These are phyloP conservation scores for Clarireedia paspali DNA, from an alignment of 2,329 filamentous ascomycete species.

Conservation along the genomic window DNA sequence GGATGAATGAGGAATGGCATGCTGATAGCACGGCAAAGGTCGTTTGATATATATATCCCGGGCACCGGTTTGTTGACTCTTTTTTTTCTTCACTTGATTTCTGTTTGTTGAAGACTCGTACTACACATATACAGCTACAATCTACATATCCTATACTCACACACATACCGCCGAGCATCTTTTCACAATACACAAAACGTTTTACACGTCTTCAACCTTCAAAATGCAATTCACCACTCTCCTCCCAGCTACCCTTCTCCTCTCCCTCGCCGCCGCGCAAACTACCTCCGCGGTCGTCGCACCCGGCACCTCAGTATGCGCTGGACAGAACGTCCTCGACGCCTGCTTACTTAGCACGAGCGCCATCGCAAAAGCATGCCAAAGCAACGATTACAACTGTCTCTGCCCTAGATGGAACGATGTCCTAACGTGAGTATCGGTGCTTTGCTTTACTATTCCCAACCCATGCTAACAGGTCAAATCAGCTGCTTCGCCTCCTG, in stretches of 20 bases:
- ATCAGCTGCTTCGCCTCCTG: conserved; percentile 57
- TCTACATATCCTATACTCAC: too few relatives aligned
- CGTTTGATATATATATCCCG: not conserved
- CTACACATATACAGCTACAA: not conserved
- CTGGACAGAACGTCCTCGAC: conserved; percentile 33
- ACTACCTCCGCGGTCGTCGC: conserved; percentile 15
- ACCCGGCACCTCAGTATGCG: conserved; percentile 20
- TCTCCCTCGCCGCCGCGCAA: conserved; percentile 25
- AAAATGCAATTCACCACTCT: conserved; percentile 13
- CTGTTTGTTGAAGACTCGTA: not conserved
- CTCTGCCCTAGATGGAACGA: conserved; percentile 48
- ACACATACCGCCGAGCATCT: too few relatives aligned
- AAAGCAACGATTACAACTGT: conserved; percentile 36
- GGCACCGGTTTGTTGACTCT: not conserved
- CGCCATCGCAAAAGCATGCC: conserved; percentile 30
- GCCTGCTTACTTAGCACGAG: conserved; percentile 31
- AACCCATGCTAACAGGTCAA: conserved; percentile 10
- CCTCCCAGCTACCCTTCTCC: conserved; percentile 18
- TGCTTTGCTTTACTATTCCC: conserved; percentile 5
- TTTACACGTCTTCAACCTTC: not conserved
- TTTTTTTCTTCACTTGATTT: not conserved
- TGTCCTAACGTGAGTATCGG: conserved; percentile 38
- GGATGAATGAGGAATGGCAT: not conserved
- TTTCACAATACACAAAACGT: not conserved
- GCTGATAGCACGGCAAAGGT: not conserved